Evolutionary conservation across 2,329 filamentous ascomycete species (phyloP).

Genomic region (Aspergillus sclerotialis): DNA sequence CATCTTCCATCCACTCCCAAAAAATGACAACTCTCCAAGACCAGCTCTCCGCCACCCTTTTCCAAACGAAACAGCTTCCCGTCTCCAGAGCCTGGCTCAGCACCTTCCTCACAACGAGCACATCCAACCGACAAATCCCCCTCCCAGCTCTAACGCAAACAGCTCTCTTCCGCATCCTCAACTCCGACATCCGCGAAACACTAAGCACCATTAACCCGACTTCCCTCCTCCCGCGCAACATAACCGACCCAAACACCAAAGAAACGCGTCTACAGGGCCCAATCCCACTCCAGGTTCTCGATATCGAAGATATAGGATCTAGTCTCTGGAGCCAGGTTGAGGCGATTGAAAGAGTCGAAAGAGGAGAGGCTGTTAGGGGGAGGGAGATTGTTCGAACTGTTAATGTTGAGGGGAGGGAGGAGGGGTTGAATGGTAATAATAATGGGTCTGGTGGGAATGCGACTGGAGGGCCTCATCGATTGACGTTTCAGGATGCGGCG

Average conservation of each 20-base stretch:
- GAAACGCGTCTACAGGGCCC: conserved; percentile 54
- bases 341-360: conserved; percentile 51
- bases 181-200: conserved; percentile 65
- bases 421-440: conserved; percentile 21
- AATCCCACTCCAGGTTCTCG: conserved; percentile 73
- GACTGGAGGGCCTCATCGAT: conserved; percentile 60
- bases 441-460: conserved; percentile 8
- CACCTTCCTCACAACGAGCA: conserved; percentile 50
- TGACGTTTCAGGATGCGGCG: conserved; percentile 72
- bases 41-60: conserved; percentile 48
- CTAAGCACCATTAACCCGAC: conserved; percentile 42
- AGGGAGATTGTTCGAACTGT: conserved; percentile 74
- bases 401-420: conserved; percentile 43
- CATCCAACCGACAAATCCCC: conserved; percentile 49
- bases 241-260: conserved; percentile 48
- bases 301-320: conserved; percentile 73
- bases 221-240: conserved; percentile 49
- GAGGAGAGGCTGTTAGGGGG: conserved; percentile 51
- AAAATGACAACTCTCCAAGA: conserved; percentile 12
- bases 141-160: conserved; percentile 69
- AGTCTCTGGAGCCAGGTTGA: conserved; percentile 86
- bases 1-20: conserved; percentile 33
- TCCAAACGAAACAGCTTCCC: conserved; percentile 46
- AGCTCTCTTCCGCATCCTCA: conserved; percentile 70
- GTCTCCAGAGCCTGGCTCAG: conserved; percentile 58